These are phyloP conservation scores for Artemisia annua DNA, from an alignment of 129 eudicot species.

Conservation along the genomic window DNA sequence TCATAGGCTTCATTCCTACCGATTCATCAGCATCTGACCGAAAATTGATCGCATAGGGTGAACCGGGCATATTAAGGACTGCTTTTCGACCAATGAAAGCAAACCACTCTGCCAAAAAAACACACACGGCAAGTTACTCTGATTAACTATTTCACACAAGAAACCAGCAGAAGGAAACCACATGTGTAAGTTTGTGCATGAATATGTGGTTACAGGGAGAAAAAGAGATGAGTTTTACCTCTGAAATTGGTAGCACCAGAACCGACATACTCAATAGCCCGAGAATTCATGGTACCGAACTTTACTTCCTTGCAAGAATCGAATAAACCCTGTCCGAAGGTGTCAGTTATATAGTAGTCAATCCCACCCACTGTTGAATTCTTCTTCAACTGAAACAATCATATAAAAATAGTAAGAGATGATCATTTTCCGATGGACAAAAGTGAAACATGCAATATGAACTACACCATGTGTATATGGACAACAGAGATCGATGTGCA, in stretches of 20 bases:
- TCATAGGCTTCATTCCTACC: conserved; percentile 89
- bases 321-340: conserved; percentile 76
- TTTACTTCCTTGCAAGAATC: conserved; percentile 97
- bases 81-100: conserved; percentile 84
- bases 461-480: too few species aligned
- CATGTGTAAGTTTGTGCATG: background rate
- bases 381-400: conserved; percentile 55
- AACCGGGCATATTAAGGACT: conserved; percentile 63
- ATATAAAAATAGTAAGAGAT: conserved; percentile 7
- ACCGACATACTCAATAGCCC: conserved; percentile 88
- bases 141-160: too few species aligned
- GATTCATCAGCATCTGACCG: conserved; percentile 64
- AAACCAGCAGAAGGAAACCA: too few species aligned
- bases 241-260: conserved; percentile 85
- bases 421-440: background rate
- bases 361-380: conserved; percentile 85
- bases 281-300: conserved; percentile 92
- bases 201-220: background rate
- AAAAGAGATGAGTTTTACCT: conserved; percentile 43
- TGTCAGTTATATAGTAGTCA: conserved; percentile 67
- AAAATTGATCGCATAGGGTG: conserved; percentile 89
- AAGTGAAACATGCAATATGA: background rate
- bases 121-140: background rate
- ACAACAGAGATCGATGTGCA: background rate
- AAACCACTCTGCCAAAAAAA: conserved; percentile 74